A percentile compares a stretch with the other conserved stretches of the same genome.
phyloP scores from a whole-genome alignment of 2,329 filamentous ascomycete species.

The Fusarium aywerte region DNA sequence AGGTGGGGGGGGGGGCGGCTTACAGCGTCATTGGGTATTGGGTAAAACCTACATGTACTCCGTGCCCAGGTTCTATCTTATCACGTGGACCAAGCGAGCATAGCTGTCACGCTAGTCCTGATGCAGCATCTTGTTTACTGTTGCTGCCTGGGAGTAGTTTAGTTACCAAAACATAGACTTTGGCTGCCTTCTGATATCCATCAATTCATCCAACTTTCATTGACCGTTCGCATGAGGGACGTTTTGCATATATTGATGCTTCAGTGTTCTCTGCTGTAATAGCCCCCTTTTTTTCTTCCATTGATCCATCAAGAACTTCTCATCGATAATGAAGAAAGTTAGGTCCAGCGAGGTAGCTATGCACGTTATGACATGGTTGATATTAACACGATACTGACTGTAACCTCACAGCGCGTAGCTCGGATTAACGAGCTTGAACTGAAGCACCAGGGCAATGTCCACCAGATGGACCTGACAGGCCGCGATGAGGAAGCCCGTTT shows the following conservation, averaged over 20 bases:
- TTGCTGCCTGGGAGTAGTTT: neutral
- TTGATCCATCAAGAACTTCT: neutral
- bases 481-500: constrained; percentile 81
- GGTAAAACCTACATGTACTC: neutral
- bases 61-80: neutral
- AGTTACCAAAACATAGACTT: constrained; percentile 46
- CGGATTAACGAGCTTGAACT: constrained; percentile 71
- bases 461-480: constrained; percentile 73
- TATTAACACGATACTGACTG: constrained; percentile 35
- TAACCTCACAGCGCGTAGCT: constrained; percentile 54
- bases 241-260: constrained; percentile 2
- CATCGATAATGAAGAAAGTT: constrained; percentile 45
- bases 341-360: constrained; percentile 46
- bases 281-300: neutral
- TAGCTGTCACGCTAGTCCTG: constrained; percentile 30
- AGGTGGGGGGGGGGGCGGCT: constrained; percentile 3
- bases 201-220: constrained; percentile 29
- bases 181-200: neutral
- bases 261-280: constrained; percentile 3
- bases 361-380: constrained; percentile 39
- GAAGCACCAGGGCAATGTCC: constrained; percentile 72
- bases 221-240: constrained; percentile 7
- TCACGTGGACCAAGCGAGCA: constrained; percentile 25
- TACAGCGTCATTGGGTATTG: constrained; percentile 21
- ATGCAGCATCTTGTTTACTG: constrained; percentile 50